These are phyloP conservation scores for Carallia brachiata DNA, from an alignment of 345 rosid genomes.

Conservation along the genomic window DNA sequence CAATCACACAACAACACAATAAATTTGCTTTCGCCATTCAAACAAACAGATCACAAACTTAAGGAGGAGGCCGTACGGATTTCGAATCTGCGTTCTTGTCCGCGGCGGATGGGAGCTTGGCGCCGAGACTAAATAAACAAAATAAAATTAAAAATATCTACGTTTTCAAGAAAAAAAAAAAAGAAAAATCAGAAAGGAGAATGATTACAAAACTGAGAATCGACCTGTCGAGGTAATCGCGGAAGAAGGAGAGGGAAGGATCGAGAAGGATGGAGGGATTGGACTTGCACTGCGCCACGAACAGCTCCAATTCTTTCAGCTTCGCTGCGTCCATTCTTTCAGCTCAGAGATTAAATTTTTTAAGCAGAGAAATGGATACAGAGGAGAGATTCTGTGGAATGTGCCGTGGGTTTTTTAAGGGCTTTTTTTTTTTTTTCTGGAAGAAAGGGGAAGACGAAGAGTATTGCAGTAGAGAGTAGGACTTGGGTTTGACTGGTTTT, in stretches of 20 bases:
- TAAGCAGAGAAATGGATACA: not conserved
- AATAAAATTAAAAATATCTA: too few relatives aligned
- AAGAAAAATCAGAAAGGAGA: not conserved
- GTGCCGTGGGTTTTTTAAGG: too few relatives aligned
- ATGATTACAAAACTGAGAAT: not conserved
- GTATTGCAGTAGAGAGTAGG: not conserved
- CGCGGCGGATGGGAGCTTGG: slow-evolving; percentile 61
- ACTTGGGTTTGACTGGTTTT: not conserved
- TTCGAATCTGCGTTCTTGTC: slow-evolving; percentile 34
- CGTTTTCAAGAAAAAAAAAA: not conserved
- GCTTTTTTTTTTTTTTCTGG: not conserved
- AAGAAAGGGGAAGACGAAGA: not conserved
- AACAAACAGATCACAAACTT: not conserved
- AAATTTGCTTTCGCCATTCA: not conserved
- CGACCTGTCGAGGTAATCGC: slow-evolving; percentile 86
- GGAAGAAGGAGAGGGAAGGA: slow-evolving; percentile 90
- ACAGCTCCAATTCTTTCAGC: slow-evolving; percentile 55
- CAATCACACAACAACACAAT: slow-evolving; percentile 6
- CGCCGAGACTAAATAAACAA: slow-evolving; percentile 64
- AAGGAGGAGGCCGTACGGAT: slow-evolving; percentile 41
- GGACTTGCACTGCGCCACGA: slow-evolving; percentile 77
- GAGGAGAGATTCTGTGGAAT: too few relatives aligned
- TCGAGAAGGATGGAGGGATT: slow-evolving; percentile 73
- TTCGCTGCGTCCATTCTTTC: slow-evolving; percentile 53
- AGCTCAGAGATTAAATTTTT: not conserved